A percentile compares a stretch with the other conserved stretches of the same genome.
These are phyloP conservation scores for Theileria luwenshuni DNA, from an alignment of 169 alveolate species.

Conservation along the genomic window DNA sequence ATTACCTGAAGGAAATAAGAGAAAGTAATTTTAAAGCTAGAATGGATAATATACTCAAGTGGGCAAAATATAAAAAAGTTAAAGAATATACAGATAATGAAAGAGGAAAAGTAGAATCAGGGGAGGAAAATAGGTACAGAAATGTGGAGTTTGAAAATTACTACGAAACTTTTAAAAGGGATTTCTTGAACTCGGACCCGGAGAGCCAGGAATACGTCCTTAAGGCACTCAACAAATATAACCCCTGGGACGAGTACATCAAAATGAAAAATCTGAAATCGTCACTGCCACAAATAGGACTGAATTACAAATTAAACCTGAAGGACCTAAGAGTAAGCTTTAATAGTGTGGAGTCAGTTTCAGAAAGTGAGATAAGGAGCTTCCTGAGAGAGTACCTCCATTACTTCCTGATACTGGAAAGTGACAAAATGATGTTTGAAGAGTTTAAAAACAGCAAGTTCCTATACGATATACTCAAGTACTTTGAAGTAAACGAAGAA, in stretches of 20 bases:
- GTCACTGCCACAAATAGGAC: slow-evolving; percentile 9
- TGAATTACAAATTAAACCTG: slow-evolving; percentile 30
- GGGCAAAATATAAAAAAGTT: neutral
- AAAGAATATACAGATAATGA: no score
- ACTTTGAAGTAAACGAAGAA: slow-evolving; percentile 30
- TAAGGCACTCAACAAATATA: slow-evolving; percentile 44
- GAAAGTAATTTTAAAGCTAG: slow-evolving; percentile 6
- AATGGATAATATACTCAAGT: slow-evolving; percentile 8
- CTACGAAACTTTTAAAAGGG: slow-evolving; percentile 4
- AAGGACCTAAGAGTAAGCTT: slow-evolving; percentile 2
- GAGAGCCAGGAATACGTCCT: slow-evolving; percentile 42
- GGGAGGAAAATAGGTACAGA: slow-evolving; percentile 11
- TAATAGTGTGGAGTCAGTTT: neutral
- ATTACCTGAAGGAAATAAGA: slow-evolving; percentile 18
- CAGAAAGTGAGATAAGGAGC: neutral
- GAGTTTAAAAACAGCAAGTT: slow-evolving; percentile 34
- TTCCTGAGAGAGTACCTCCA: slow-evolving; percentile 51
- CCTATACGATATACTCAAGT: slow-evolving; percentile 38
- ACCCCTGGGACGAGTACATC: slow-evolving; percentile 63
- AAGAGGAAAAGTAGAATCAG: neutral
- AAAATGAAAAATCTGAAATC: slow-evolving; percentile 24
- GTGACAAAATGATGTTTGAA: slow-evolving; percentile 30
- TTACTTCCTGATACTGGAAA: slow-evolving; percentile 45
- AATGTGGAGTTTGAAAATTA: slow-evolving; percentile 4
- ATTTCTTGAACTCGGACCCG: slow-evolving; percentile 11